Evolutionary conservation across 2,329 filamentous ascomycete species (phyloP).

Genomic region (Chalaropsis thielavioides): DNA sequence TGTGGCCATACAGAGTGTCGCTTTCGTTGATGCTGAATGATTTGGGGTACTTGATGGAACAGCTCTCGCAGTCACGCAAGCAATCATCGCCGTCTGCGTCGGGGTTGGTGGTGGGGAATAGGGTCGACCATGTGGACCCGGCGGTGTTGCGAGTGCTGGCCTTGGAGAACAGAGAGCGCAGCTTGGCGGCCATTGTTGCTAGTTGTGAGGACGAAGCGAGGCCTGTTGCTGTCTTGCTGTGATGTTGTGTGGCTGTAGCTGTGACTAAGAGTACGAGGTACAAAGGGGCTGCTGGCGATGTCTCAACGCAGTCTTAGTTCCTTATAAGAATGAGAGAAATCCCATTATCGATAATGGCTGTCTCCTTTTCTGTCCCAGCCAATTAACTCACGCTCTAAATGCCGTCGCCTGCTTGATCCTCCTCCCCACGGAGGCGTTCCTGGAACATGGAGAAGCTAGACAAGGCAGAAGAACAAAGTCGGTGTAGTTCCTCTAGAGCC

Average conservation of each 20-base stretch:
- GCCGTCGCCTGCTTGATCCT: background rate
- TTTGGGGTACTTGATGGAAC: slow-evolving; percentile 62
- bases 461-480: background rate
- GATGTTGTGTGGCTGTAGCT: too few relatives aligned
- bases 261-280: too few relatives aligned
- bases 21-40: slow-evolving; percentile 58
- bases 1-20: slow-evolving; percentile 68
- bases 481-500: background rate
- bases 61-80: slow-evolving; percentile 69
- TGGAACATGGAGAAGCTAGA: background rate
- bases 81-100: slow-evolving; percentile 77
- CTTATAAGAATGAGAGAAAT: background rate
- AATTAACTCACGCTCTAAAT: background rate
- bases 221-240: background rate
- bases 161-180: slow-evolving; percentile 29
- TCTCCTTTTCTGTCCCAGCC: background rate
- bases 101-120: slow-evolving; percentile 67
- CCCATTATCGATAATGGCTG: background rate
- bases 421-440: background rate
- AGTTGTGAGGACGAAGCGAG: background rate
- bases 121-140: slow-evolving; percentile 25
- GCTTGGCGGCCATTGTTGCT: slow-evolving; percentile 29
- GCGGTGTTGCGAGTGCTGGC: slow-evolving; percentile 21
- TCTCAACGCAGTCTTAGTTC: background rate
- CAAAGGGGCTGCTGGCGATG: too few relatives aligned